These are phyloP conservation scores for Eustoma russellianum DNA, from an alignment of 257 asterid species.

Conservation along the genomic window DNA sequence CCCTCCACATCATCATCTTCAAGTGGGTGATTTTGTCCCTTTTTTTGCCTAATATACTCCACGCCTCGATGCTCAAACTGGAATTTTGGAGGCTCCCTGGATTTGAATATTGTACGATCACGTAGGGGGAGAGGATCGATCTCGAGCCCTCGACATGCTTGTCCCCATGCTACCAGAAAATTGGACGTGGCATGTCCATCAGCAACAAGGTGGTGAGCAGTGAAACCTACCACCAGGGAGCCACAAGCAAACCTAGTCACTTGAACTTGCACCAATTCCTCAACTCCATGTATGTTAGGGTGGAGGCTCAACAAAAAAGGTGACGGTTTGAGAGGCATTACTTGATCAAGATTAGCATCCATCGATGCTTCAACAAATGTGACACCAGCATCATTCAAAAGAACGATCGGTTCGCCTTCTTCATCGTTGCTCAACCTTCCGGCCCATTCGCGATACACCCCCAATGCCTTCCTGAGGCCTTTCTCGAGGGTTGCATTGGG, in stretches of 20 bases:
- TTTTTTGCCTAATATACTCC: conserved; percentile 29
- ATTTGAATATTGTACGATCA: conserved; percentile 49
- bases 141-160: conserved; percentile 41
- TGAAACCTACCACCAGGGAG: conserved; percentile 69
- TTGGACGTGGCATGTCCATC: conserved; percentile 68
- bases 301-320: conserved; percentile 49
- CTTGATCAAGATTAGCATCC: conserved; percentile 37
- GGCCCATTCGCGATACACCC: conserved; percentile 61
- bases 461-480: conserved; percentile 56
- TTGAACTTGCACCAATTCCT: conserved; percentile 68
- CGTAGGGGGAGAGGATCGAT: conserved; percentile 40
- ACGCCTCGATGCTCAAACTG: conserved; percentile 64
- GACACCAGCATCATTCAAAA: conserved; percentile 60
- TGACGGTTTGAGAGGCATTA: conserved; percentile 36
- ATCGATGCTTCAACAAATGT: conserved; percentile 68
- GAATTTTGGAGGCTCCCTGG: conserved; percentile 39
- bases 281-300: conserved; percentile 41
- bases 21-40: conserved; percentile 25
- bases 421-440: conserved; percentile 55
- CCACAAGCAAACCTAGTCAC: conserved; percentile 74
- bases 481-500: conserved; percentile 34
- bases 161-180: conserved; percentile 85
- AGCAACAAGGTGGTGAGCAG: conserved; percentile 65
- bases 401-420: conserved; percentile 32
- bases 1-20: conserved; percentile 31